A percentile compares a stretch with the other conserved stretches of the same genome.
Conservation (phyloP, 2,329 filamentous ascomycete species). For the Allantophomopsis lycopodina region DNA sequence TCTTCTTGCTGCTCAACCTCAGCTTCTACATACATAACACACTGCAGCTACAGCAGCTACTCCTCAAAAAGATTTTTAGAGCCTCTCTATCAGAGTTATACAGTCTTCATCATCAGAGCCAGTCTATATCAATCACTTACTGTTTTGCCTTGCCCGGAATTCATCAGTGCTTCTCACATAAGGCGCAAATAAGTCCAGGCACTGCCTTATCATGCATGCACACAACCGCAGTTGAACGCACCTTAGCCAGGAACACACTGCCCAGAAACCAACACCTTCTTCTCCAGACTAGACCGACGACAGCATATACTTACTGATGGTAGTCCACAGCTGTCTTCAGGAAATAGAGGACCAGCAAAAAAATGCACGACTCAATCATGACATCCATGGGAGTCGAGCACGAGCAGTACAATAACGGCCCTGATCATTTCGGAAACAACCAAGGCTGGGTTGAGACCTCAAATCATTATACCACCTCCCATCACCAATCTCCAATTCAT, state of each 20-base stretch:
- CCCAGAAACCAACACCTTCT: background rate
- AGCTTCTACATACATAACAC: no score
- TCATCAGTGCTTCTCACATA: no score
- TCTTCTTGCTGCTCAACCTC: no score
- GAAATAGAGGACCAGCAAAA: background rate
- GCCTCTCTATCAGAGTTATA: no score
- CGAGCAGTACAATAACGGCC: conserved; percentile 23
- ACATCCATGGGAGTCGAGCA: conserved; percentile 20
- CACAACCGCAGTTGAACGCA: conserved; percentile 18
- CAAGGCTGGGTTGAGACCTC: conserved; percentile 40
- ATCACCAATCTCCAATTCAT: conserved; percentile 56
- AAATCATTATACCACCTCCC: conserved; percentile 25
- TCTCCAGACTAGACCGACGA: conserved; percentile 1
- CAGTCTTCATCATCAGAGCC: no score
- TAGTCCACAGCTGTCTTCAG: no score
- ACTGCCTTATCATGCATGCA: conserved; percentile 19
- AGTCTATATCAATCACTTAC: no score
- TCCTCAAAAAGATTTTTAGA: no score
- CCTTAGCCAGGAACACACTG: conserved; percentile 18
- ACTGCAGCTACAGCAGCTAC: no score
- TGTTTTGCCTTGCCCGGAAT: no score
- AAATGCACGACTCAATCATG: conserved; percentile 22
- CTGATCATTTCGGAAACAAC: conserved; percentile 30
- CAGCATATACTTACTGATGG: no score
- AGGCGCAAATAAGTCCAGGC: conserved; percentile 3